Conservation (phyloP, 257 asterid species). For the Capsicum pubescens region DNA sequence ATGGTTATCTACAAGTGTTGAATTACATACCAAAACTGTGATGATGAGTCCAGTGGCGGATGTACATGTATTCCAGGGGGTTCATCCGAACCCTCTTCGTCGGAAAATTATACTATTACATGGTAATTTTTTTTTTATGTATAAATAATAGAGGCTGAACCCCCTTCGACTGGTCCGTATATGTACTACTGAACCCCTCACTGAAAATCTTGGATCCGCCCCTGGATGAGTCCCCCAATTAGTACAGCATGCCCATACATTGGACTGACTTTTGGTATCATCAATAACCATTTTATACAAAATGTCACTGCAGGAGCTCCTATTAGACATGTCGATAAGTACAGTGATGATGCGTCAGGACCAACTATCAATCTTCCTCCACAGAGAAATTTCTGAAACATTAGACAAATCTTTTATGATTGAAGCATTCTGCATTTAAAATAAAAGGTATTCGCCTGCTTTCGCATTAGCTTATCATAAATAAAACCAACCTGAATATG, state of each 20-base stretch:
- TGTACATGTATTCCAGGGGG: too few relatives aligned
- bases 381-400: constrained; percentile 69
- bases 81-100: too few relatives aligned
- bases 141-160: too few relatives aligned
- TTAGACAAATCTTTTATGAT: constrained; percentile 3
- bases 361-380: constrained; percentile 91
- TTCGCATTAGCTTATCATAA: neutral
- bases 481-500: constrained; percentile 4
- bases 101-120: too few relatives aligned
- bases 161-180: too few relatives aligned
- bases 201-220: too few relatives aligned
- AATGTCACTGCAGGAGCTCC: constrained; percentile 74
- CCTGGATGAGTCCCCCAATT: too few relatives aligned
- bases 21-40: constrained; percentile 60
- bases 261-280: constrained; percentile 47
- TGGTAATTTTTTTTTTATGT: too few relatives aligned
- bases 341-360: constrained; percentile 72
- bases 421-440: neutral
- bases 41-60: constrained; percentile 75
- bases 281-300: constrained; percentile 59
- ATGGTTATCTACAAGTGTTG: neutral
- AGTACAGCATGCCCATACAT: constrained; percentile 54
- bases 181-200: too few relatives aligned
- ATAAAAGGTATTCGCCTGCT: neutral
- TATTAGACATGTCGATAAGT: constrained; percentile 63